Evolutionary conservation across 2,329 filamentous ascomycete genomes (phyloP).

Genomic region (Scytalidium sp.): DNA sequence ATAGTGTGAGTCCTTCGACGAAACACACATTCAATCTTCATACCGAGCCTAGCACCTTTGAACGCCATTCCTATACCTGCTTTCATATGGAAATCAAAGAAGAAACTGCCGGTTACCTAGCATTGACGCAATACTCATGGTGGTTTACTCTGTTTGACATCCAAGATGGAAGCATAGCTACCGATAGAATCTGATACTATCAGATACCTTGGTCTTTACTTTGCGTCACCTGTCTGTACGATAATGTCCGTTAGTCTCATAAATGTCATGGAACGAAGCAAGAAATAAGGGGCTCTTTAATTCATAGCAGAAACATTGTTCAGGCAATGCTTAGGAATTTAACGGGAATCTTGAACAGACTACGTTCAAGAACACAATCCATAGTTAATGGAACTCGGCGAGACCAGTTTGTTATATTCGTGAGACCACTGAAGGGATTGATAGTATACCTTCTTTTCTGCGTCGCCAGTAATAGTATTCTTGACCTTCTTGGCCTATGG

Average conservation of each 20-base stretch:
- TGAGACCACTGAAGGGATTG: conserved; percentile 13
- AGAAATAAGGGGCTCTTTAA: not conserved
- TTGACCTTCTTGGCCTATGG: conserved; percentile 26
- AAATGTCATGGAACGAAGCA: not conserved
- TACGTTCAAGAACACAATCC: not conserved
- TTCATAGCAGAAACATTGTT: too few relatives aligned
- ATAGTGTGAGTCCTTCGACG: too few relatives aligned
- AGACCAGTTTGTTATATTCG: not conserved
- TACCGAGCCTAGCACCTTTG: conserved; percentile 14
- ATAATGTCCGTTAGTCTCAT: not conserved
- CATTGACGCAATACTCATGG: too few relatives aligned
- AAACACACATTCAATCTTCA: conserved; percentile 1
- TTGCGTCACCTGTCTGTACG: not conserved
- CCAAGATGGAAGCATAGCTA: too few relatives aligned
- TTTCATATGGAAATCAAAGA: not conserved
- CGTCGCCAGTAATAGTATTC: conserved; percentile 30
- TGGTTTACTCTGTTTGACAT: too few relatives aligned
- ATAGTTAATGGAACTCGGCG: not conserved
- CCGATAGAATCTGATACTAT: not conserved
- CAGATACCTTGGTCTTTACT: not conserved
- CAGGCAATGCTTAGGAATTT: too few relatives aligned
- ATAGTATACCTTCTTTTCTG: conserved; percentile 33
- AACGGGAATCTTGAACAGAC: too few relatives aligned
- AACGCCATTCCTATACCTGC: conserved; percentile 16
- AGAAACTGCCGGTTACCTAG: not conserved